Conservation (phyloP, 345 rosid species). For the Erodium maritimum region DNA sequence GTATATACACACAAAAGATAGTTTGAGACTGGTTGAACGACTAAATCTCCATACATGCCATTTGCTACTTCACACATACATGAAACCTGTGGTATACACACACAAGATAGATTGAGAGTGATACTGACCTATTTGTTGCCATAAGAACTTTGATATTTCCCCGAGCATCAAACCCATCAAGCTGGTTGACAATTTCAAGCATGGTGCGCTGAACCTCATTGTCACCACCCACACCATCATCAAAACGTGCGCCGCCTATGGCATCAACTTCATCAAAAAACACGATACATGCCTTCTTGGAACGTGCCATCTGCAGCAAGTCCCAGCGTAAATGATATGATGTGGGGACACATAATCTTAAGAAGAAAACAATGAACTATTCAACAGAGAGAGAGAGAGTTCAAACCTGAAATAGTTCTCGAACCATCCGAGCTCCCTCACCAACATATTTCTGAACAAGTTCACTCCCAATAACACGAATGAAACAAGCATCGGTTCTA, state of each 20-base stretch:
- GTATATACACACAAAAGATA: too few relatives aligned
- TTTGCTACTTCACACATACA: too few relatives aligned
- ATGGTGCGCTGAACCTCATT: constrained; percentile 74
- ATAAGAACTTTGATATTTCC: constrained; percentile 97
- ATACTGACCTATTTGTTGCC: constrained; percentile 86
- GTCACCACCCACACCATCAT: constrained; percentile 77
- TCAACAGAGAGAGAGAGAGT: too few relatives aligned
- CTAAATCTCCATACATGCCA: too few relatives aligned
- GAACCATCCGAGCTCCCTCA: constrained; percentile 98
- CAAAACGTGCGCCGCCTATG: constrained; percentile 78
- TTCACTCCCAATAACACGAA: constrained; percentile 96
- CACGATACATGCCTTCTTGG: constrained; percentile 76
- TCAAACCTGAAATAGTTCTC: constrained; percentile 94
- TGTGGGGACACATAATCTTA: not conserved
- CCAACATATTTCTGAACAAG: constrained; percentile 98
- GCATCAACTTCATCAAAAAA: constrained; percentile 86
- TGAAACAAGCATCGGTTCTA: constrained; percentile 97
- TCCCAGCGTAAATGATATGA: not conserved
- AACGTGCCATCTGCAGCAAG: constrained; percentile 60
- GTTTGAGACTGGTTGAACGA: too few relatives aligned
- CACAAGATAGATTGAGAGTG: too few relatives aligned
- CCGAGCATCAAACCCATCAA: constrained; percentile 87
- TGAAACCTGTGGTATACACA: too few relatives aligned
- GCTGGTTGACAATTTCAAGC: constrained; percentile 87
- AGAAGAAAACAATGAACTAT: too few relatives aligned